A percentile compares a stretch with the other conserved stretches of the same genome.
phyloP scores from a whole-genome alignment of 2,329 filamentous ascomycete genomes.

The Fusarium annulatum region DNA sequence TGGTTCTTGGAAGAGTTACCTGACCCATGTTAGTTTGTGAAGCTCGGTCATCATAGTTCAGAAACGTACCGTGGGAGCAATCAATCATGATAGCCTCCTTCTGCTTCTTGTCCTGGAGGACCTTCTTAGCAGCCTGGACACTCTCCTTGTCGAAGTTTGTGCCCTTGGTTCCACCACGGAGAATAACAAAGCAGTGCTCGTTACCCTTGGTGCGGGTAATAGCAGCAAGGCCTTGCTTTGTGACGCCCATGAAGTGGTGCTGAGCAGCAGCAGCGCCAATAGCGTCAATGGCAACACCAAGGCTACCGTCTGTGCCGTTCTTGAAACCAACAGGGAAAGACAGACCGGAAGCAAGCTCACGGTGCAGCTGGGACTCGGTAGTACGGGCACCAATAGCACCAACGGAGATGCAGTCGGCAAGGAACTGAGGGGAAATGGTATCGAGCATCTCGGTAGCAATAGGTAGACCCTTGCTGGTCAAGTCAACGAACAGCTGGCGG shows the following conservation, averaged over 20 bases:
- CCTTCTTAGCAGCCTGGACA: slow-evolving; percentile 82
- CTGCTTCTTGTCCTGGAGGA: slow-evolving; percentile 83
- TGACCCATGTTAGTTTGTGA: slow-evolving; percentile 49
- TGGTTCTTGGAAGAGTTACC: slow-evolving; percentile 98
- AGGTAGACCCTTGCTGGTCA: slow-evolving; percentile 88
- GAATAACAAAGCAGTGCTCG: slow-evolving; percentile 96
- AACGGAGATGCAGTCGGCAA: slow-evolving; percentile 94
- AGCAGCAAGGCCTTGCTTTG: slow-evolving; percentile 94
- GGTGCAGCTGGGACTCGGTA: slow-evolving; percentile 95
- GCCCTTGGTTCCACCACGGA: slow-evolving; percentile 89
- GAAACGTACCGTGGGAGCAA: slow-evolving; percentile 85
- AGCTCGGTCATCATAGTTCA: slow-evolving; percentile 53
- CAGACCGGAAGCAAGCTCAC: slow-evolving; percentile 92
- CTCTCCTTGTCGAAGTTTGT: slow-evolving; percentile 93
- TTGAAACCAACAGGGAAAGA: slow-evolving; percentile 99
- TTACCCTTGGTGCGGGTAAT: slow-evolving; percentile 95
- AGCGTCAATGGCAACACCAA: slow-evolving; percentile 93
- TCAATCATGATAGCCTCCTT: slow-evolving; percentile 96
- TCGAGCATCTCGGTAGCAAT: slow-evolving; percentile 99
- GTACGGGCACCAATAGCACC: slow-evolving; percentile 96
- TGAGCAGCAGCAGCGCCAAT: slow-evolving; percentile 87
- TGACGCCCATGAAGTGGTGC: slow-evolving; percentile 99
- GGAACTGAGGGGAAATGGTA: slow-evolving; percentile 97
- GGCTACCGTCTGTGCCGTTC: slow-evolving; percentile 95
- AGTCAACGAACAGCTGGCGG: slow-evolving; percentile 91